A percentile compares a stretch with the other conserved stretches of the same genome.
These are phyloP conservation scores for Russula sp. DNA, from an alignment of 768 basidiomycete genomes.

Conservation along the genomic window DNA sequence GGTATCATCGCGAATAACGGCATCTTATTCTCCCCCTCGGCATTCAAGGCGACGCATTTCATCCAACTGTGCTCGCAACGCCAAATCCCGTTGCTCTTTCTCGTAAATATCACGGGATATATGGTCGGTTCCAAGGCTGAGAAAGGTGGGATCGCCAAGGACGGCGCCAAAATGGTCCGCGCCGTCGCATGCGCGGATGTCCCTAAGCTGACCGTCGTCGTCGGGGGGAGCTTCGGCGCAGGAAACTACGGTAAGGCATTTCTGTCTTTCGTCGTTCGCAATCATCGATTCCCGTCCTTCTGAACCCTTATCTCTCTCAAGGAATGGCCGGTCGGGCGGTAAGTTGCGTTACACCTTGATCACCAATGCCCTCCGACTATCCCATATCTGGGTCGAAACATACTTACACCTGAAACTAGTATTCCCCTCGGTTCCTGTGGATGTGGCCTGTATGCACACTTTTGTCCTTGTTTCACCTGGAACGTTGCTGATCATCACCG, in stretches of 20 bases:
- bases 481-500: not conserved
- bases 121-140: conserved; percentile 98
- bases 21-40: conserved; percentile 90
- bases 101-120: conserved; percentile 96
- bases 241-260: conserved; percentile 77
- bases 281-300: not conserved
- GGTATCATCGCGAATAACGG: conserved; percentile 95
- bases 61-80: conserved; percentile 92
- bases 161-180: conserved; percentile 96
- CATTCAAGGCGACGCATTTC: conserved; percentile 91
- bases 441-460: conserved; percentile 83
- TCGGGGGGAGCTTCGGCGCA: conserved; percentile 91
- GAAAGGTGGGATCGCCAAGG: conserved; percentile 90
- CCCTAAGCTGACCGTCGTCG: conserved; percentile 88
- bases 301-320: conserved; percentile 27
- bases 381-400: conserved; percentile 3
- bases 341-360: conserved; percentile 32
- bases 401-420: conserved; percentile 40
- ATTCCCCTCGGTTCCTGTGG: conserved; percentile 93
- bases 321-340: conserved; percentile 93
- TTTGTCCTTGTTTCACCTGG: conserved; percentile 10
- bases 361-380: not conserved
- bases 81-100: conserved; percentile 81
- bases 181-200: conserved; percentile 92
- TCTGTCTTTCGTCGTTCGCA: not conserved